phyloP scores from a whole-genome alignment of 148 eudicot species.

The Beta vulgaris region DNA sequence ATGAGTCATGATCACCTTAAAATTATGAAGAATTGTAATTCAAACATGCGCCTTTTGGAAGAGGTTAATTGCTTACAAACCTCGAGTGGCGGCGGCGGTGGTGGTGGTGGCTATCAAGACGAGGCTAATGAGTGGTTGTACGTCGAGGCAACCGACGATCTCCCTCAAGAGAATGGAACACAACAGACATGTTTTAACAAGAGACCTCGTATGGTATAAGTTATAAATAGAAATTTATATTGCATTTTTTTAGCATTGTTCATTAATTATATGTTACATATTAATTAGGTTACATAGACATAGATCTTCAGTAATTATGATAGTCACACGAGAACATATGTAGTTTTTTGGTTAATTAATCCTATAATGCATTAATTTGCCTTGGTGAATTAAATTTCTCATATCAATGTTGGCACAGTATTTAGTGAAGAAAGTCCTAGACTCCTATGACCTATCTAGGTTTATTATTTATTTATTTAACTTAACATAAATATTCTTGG shows the following conservation, averaged over 20 bases:
- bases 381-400: conserved; percentile 29
- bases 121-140: conserved; percentile 48
- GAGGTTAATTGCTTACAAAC: conserved; percentile 34
- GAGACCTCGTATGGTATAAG: conserved; percentile 55
- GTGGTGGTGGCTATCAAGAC: conserved; percentile 27
- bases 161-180: conserved; percentile 34
- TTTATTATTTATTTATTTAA: not conserved
- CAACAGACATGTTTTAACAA: conserved; percentile 52
- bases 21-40: conserved; percentile 16
- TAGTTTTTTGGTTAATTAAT: conserved; percentile 22
- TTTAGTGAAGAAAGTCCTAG: conserved; percentile 7
- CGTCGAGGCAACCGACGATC: conserved; percentile 25
- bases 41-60: conserved; percentile 24
- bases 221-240: not conserved
- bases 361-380: conserved; percentile 21
- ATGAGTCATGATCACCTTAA: conserved; percentile 21
- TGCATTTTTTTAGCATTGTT: conserved; percentile 9
- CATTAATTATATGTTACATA: conserved; percentile 8
- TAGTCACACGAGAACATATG: not conserved
- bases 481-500: not conserved
- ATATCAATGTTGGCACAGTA: conserved; percentile 30
- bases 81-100: conserved; percentile 22
- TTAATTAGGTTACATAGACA: conserved; percentile 25
- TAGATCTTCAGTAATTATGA: conserved; percentile 30
- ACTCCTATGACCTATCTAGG: too few species aligned